Base-by-base conservation (phyloP, 805 yeast species). In the Ogataea pini region DNA sequence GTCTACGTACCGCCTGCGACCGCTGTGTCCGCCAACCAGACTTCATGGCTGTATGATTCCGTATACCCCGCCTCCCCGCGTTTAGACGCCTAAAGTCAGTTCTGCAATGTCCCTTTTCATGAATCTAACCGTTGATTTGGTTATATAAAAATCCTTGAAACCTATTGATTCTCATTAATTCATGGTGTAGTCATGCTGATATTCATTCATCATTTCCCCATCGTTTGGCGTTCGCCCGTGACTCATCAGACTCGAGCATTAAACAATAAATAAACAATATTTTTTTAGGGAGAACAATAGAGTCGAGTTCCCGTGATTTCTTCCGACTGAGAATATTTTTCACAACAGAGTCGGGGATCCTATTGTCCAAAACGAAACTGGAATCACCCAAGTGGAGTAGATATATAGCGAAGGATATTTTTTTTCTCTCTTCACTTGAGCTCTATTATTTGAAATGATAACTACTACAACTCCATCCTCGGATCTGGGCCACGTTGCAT, bases 401-500 rank as follows among this genome's bases (percentile, higher is more conserved):
- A 19, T 37, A 24, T 24, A 36, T 36, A 32, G 36, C 12, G 18
- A 34, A 13, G 14, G 38, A 9, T 18, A 8, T 32, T 32, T 14
- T 32, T 17, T 25, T 38, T 12, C 22, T 34, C 3, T 34, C 40
- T 16, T 33, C 46, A 14, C 12, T 27, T 12, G 24, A 22, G 17
- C 19, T 19, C 17, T 29, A 29, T n/a, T 29, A 6, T 19, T 32
- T 16, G 19, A 7, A 18, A 46, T 46, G 49, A 49, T 49, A 22
- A 33, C 47, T 41, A 49, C 52, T 42, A 42, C 49, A 27, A 25
- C 47, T 44, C 46, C 52, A 46, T 37, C 43, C 7, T 33, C 49
- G 41, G 41, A 25, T n/a, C 25, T 12, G 20, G 25, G 25, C 20
- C 41, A 37, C 41, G 41, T 37, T 24, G 28, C 41, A 14, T 37